phyloP scores from a whole-genome alignment of 2,329 filamentous ascomycete genomes.

The Immersiporthe knoxdaviesiana region DNA sequence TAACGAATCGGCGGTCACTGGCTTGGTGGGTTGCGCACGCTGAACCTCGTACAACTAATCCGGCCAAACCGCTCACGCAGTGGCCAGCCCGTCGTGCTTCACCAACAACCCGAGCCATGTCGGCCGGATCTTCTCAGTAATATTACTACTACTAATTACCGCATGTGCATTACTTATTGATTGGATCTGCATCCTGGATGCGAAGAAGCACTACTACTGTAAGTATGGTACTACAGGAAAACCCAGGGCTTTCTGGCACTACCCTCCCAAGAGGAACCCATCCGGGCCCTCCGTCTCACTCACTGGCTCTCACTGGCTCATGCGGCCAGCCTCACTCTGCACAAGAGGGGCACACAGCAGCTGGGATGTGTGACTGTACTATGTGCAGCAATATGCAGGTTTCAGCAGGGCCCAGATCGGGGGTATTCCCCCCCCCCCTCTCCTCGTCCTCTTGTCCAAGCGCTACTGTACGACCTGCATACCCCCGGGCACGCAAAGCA shows the following conservation, averaged over 20 bases:
- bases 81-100: slow-evolving; percentile 15
- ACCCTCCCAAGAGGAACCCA: slow-evolving; percentile 21
- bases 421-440: slow-evolving; percentile 4
- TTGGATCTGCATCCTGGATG: slow-evolving; percentile 15
- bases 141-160: not conserved
- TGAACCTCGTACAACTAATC: slow-evolving; percentile 4
- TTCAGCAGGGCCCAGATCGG: slow-evolving; percentile 26
- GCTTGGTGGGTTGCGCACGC: slow-evolving; percentile 1
- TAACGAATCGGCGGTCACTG: slow-evolving; percentile 15
- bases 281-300: slow-evolving; percentile 15
- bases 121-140: not conserved
- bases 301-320: slow-evolving; percentile 22
- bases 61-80: slow-evolving; percentile 4
- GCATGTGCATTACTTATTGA: slow-evolving; percentile 4
- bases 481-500: not conserved
- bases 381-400: slow-evolving; percentile 21
- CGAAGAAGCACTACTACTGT: slow-evolving; percentile 13
- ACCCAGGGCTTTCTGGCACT: slow-evolving; percentile 22
- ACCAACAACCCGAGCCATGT: slow-evolving; percentile 11
- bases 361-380: slow-evolving; percentile 19
- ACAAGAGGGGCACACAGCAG: slow-evolving; percentile 16
- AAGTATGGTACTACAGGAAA: not conserved
- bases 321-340: slow-evolving; percentile 27
- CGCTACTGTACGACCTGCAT: slow-evolving; percentile 7
- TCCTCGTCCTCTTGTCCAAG: slow-evolving; percentile 6